Evolutionary conservation across 108 stramenopile genomes (phyloP), one percentile per base, ranked within the genome.

Genomic region (Cyclostephanos invisitatus): DNA sequence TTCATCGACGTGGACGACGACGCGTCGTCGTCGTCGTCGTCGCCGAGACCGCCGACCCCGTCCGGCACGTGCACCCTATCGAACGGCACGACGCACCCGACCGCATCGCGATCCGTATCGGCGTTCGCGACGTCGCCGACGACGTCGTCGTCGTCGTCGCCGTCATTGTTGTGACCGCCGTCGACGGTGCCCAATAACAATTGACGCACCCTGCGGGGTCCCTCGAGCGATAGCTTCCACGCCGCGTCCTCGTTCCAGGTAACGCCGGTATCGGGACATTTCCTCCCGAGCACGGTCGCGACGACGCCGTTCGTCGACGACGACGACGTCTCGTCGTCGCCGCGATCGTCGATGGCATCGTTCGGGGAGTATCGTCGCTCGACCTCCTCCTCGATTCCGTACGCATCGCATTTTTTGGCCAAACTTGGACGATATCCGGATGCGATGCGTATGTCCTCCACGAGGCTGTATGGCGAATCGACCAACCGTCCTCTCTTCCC

Each of bases 151-250:
- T 40, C 15, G 44, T 15, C 44, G 44, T 54, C 18, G 46, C 20
- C 22, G 6, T 53, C 66, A 32, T 70, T 61, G 21, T 38, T 46
- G 11, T 28, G 18, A 20, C 78, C 78, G 12, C 53, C 72, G 51
- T 74, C 78, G 38, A 47, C 36, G 8, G 49, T 36, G 1, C 78
- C 79, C 49, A 97, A 67, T 18, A 97, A 71, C 56, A 97, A 67
- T 65, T 96, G 80, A 61, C 90, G 82, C 5, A 97, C 94, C 37
- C 94, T 80, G 1, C 70, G 64, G 5, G 97, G 97, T 8, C 97
- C 97, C 74, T 96, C 91, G 36, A 68, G 47, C n/a, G 94, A 86
- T n/a, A 97, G 79, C 70, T 96, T 96, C 75, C 80, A 83, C 6
- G 96, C 95, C 0, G 97, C 97, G 25, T 67, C 72, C 29, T 91